Percentiles rank a stretch among this genome's conserved stretches.
phyloP scores from a whole-genome alignment of 108 stramenopile species.

The Nitzschia sp. region DNA sequence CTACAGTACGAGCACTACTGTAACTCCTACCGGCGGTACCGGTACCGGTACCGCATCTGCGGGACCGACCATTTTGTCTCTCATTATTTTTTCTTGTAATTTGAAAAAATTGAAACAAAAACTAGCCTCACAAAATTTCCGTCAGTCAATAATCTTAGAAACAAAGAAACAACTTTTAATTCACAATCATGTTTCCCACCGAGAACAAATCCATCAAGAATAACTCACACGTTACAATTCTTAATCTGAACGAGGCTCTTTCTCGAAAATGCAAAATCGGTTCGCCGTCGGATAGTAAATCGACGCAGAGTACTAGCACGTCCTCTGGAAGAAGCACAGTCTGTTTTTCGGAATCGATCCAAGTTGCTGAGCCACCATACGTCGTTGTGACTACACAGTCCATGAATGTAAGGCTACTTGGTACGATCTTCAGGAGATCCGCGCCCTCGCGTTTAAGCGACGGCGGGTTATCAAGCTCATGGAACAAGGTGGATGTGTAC shows the following conservation, averaged over 20 bases:
- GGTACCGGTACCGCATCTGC: too few species aligned
- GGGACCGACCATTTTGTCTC: too few species aligned
- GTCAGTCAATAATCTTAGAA: too few species aligned
- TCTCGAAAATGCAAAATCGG: not conserved
- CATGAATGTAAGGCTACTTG: constrained; percentile 11
- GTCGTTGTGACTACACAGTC: not conserved
- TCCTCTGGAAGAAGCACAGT: not conserved
- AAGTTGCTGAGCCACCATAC: not conserved
- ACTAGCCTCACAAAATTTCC: too few species aligned
- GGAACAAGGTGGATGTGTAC: not conserved
- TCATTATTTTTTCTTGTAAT: too few species aligned
- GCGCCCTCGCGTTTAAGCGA: constrained; percentile 8
- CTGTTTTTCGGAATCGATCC: not conserved
- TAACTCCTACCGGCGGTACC: too few species aligned
- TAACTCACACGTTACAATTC: not conserved
- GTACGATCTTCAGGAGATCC: constrained; percentile 1
- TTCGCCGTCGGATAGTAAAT: not conserved
- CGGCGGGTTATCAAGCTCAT: not conserved
- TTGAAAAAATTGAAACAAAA: too few species aligned
- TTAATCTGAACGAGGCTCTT: constrained; percentile 3
- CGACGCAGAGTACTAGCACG: not conserved
- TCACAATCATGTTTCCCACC: too few species aligned
- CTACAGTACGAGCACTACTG: too few species aligned
- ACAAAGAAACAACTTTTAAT: too few species aligned
- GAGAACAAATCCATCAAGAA: too few species aligned